A percentile compares a stretch with the other conserved stretches of the same genome.
These are phyloP conservation scores for Phytophthora parvispora DNA, from an alignment of 352 stramenopile genomes.

Conservation along the genomic window DNA sequence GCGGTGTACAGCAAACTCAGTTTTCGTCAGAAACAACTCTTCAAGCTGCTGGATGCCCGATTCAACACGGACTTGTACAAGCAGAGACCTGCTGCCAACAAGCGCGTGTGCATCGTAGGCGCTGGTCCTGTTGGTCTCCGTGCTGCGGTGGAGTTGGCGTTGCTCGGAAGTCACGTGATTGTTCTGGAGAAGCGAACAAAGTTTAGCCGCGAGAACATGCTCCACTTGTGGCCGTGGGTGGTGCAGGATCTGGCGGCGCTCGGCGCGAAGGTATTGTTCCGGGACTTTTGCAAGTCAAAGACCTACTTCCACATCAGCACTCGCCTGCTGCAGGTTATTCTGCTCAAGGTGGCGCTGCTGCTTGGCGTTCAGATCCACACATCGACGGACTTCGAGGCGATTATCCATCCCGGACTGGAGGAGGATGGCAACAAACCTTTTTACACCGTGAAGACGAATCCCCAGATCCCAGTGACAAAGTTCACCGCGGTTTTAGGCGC, in stretches of 20 bases:
- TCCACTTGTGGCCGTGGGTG: conserved; percentile 84
- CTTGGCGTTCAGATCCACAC: conserved; percentile 69
- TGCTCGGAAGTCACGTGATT: conserved; percentile 72
- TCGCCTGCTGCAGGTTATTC: conserved; percentile 78
- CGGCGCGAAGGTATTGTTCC: conserved; percentile 79
- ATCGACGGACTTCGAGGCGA: conserved; percentile 54
- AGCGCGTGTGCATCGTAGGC: conserved; percentile 75
- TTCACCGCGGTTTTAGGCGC: conserved; percentile 70
- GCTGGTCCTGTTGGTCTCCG: conserved; percentile 77
- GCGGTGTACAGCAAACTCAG: conserved; percentile 62
- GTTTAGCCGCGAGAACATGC: conserved; percentile 85
- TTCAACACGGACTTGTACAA: conserved; percentile 55
- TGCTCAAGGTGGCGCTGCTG: conserved; percentile 81
- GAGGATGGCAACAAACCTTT: conserved; percentile 51
- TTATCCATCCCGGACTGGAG: conserved; percentile 40
- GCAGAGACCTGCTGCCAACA: conserved; percentile 42
- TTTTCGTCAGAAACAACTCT: conserved; percentile 76
- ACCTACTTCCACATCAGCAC: conserved; percentile 87
- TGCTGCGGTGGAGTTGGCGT: conserved; percentile 70
- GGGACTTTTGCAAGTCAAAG: conserved; percentile 73
- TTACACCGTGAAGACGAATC: conserved; percentile 73
- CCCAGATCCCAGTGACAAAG: conserved; percentile 70
- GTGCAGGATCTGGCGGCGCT: conserved; percentile 80
- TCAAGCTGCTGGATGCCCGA: conserved; percentile 66
- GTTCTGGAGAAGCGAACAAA: conserved; percentile 80